phyloP scores from a whole-genome alignment of 1,139 yeast genomes.

The Pneumocystis jirovecii region DNA sequence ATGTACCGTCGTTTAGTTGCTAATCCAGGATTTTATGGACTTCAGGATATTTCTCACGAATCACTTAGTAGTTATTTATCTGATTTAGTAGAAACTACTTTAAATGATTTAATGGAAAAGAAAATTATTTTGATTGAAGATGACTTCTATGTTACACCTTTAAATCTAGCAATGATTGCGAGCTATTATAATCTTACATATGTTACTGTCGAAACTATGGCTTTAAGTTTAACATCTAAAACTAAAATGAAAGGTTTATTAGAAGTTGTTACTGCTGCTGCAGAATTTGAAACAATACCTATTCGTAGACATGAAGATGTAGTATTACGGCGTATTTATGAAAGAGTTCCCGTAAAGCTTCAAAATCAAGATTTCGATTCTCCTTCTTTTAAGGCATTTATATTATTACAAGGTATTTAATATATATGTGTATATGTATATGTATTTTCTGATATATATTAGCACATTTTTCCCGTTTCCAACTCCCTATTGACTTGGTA shows the following conservation, averaged over 20 bases:
- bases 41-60: conserved; percentile 43
- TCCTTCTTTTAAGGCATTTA: conserved; percentile 54
- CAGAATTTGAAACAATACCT: conserved; percentile 53
- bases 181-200: conserved; percentile 55
- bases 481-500: conserved; percentile 43
- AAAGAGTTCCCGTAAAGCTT: conserved; percentile 47
- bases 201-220: conserved; percentile 47
- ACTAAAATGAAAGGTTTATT: conserved; percentile 49
- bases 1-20: conserved; percentile 64
- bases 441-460: neutral
- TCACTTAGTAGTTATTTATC: conserved; percentile 73
- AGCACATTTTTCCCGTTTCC: conserved; percentile 59
- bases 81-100: conserved; percentile 60
- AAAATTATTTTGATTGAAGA: conserved; percentile 48
- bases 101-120: conserved; percentile 48
- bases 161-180: conserved; percentile 61
- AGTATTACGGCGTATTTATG: conserved; percentile 37
- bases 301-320: conserved; percentile 46
- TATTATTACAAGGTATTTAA: conserved; percentile 40
- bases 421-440: neutral
- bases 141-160: conserved; percentile 37
- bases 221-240: conserved; percentile 37
- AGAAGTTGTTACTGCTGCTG: conserved; percentile 50
- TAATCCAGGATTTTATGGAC: conserved; percentile 82
- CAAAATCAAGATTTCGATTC: conserved; percentile 24